Conservation (phyloP, 768 basidiomycete species). For the Clitopilus passeckerianus region DNA sequence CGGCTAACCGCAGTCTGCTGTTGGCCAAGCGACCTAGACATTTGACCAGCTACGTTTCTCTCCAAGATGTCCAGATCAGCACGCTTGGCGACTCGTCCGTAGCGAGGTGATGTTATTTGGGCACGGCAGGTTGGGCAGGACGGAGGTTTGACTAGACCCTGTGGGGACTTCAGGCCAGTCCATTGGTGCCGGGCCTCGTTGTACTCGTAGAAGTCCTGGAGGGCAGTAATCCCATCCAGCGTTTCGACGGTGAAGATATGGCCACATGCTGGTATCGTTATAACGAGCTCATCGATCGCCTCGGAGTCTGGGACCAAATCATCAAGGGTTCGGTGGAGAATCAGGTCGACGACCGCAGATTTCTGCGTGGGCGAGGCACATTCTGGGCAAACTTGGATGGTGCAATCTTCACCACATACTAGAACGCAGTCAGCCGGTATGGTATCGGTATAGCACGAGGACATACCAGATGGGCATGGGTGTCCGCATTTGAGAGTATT, state of each 20-base stretch:
- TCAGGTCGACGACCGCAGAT: conserved; percentile 51
- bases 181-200: conserved; percentile 31
- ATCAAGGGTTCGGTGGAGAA: conserved; percentile 43
- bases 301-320: conserved; percentile 39
- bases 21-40: conserved; percentile 37
- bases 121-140: conserved; percentile 60
- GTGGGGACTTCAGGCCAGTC: conserved; percentile 37
- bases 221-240: conserved; percentile 53
- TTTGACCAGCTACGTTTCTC: conserved; percentile 49
- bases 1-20: conserved; percentile 21
- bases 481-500: conserved; percentile 54
- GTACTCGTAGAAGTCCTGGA: conserved; percentile 45
- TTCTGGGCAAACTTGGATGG: conserved; percentile 43
- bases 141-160: conserved; percentile 35
- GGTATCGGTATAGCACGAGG: no score
- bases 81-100: conserved; percentile 57
- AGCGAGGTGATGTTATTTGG: conserved; percentile 52
- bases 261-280: conserved; percentile 56
- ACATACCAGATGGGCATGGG: conserved; percentile 59
- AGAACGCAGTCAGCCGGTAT: not conserved
- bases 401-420: conserved; percentile 71
- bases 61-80: conserved; percentile 64
- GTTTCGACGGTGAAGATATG: conserved; percentile 72
- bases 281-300: conserved; percentile 44
- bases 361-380: conserved; percentile 39